Conservation (phyloP, 345 rosid species). For the Euphorbia pulcherrima region DNA sequence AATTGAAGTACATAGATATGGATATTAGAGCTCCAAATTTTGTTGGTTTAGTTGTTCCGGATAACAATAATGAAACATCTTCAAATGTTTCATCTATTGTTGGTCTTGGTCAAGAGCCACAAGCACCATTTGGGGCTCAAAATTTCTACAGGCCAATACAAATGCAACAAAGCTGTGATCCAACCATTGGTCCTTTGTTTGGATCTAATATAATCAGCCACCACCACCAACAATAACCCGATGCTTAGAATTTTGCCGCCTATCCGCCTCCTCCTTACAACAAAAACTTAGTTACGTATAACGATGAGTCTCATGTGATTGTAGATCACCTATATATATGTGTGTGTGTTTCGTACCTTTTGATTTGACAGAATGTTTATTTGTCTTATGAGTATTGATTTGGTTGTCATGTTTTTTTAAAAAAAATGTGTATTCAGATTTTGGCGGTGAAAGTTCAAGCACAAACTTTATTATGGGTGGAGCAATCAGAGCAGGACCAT, state of each 20-base stretch:
- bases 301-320: too few relatives aligned
- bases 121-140: neutral
- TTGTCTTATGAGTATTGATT: too few relatives aligned
- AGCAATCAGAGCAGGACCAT: slow-evolving; percentile 44
- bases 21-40: neutral
- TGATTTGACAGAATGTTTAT: too few relatives aligned
- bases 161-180: too few relatives aligned
- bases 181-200: too few relatives aligned
- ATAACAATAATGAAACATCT: too few relatives aligned
- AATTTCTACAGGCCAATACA: neutral
- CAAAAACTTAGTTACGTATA: slow-evolving; percentile 45
- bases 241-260: slow-evolving; percentile 23
- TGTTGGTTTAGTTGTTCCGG: neutral
- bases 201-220: slow-evolving; percentile 48
- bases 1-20: too few relatives aligned
- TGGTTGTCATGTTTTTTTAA: too few relatives aligned
- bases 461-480: slow-evolving; percentile 39
- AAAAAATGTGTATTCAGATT: slow-evolving; percentile 41
- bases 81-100: too few relatives aligned
- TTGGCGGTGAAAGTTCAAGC: slow-evolving; percentile 45
- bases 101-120: too few relatives aligned
- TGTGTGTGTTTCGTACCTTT: too few relatives aligned
- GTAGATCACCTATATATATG: too few relatives aligned
- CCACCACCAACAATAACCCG: slow-evolving; percentile 38
- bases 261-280: slow-evolving; percentile 22